These are phyloP conservation scores for Penicillium samsonianum DNA, from an alignment of 495 filamentous ascomycete species.

Conservation along the genomic window DNA sequence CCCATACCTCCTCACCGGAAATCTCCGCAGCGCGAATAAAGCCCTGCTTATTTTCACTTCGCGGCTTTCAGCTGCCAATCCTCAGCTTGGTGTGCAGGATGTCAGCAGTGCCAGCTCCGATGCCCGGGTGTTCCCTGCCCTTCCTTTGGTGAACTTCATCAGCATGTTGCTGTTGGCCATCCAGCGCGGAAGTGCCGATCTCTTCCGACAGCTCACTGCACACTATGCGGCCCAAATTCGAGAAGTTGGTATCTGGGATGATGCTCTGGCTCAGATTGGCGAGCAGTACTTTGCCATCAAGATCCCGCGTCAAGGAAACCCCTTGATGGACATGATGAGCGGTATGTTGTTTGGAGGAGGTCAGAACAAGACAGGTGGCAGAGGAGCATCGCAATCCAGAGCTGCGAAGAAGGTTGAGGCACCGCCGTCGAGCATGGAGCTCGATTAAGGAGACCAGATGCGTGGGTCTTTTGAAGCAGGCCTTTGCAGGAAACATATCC, in stretches of 20 bases:
- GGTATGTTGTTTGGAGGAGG: conserved; percentile 80
- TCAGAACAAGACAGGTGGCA: conserved; percentile 46
- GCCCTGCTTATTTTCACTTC: conserved; percentile 78
- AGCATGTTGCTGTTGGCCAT: conserved; percentile 78
- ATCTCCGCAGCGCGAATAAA: conserved; percentile 83
- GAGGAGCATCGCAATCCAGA: conserved; percentile 36
- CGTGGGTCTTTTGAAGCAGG: background rate
- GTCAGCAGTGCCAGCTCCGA: conserved; percentile 76
- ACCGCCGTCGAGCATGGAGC: conserved; percentile 52
- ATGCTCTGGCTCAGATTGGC: conserved; percentile 79
- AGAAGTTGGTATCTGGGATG: conserved; percentile 77
- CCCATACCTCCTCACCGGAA: conserved; percentile 87
- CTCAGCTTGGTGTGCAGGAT: conserved; percentile 71
- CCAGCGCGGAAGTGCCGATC: conserved; percentile 73
- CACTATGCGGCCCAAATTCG: conserved; percentile 79
- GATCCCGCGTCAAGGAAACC: conserved; percentile 83
- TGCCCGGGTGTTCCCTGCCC: conserved; percentile 74
- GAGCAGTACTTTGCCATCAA: conserved; percentile 98
- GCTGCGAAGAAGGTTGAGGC: conserved; percentile 50
- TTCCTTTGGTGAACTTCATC: conserved; percentile 93
- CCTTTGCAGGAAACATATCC: conserved; percentile 14
- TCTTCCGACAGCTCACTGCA: conserved; percentile 78
- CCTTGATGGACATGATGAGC: conserved; percentile 96
- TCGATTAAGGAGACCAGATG: conserved; percentile 46
- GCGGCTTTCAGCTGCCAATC: conserved; percentile 67